Base-by-base conservation (phyloP, 495 filamentous ascomycete genomes). In the Aspergillus saccharolyticus region DNA sequence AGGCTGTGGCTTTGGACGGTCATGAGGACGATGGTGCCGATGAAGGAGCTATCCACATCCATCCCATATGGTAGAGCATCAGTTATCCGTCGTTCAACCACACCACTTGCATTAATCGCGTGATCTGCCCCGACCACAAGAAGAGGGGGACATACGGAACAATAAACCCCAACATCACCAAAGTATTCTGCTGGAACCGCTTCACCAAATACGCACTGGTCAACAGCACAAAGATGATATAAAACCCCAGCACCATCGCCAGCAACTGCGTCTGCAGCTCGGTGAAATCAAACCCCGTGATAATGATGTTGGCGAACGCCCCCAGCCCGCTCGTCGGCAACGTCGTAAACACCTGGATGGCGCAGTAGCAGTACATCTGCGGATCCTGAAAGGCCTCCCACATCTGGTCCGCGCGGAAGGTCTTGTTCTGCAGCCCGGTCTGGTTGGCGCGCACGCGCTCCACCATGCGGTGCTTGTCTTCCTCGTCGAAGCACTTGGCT, bases 191-290 rank as follows among this genome's bases (percentile, higher is more conserved):
- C 3, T 71, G 66, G 3, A 75, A 84, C 64, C 74, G 82, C 65
- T 83, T 85, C 3, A 86, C 86, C 1, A 89, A 64, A 78, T 78
- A 89, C 1, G 83, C 78, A 0, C 83, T 85, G 3, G 72, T 74
- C 39, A 89, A 64, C 24, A 90, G 68, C 15, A 88, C 81, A 30
- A 85, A 79, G 55, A 87, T 85, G 58, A 89, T 88, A 56, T 86
- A 88, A 42, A 79, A 82, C 5, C 87, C 86, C 1, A 89, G 71
- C 5, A 89, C 85, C 84, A 90, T 90, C 17, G 85, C 80, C 12
- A 79, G 63, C 33, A 80, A 63, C 47, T 76, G 76, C 6, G 72
- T 78, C 53, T 80, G 71, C 28, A 78, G 60, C 0, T 68, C 60
- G 0, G 64, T 71, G 50, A 75, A 81, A 0, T 78, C 63, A 24